Evolutionary conservation across 2,329 filamentous ascomycete species (phyloP), one percentile per base, ranked within the genome.

Genomic region (Pseudophaeomoniella oleicola): DNA sequence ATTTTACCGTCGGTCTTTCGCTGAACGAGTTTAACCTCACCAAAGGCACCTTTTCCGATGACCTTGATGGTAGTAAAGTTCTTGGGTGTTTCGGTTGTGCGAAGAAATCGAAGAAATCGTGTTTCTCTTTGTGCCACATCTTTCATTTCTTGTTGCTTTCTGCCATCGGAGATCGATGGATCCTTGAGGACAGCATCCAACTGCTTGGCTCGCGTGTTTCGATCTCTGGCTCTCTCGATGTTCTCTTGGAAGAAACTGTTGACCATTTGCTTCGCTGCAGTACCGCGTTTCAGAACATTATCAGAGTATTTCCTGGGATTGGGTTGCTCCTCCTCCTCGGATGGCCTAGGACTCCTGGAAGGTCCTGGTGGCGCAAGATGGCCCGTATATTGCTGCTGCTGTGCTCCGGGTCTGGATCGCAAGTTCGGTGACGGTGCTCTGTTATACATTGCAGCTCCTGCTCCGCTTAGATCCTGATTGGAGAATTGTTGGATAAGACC

Each of bases 61-160:
- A 96, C 88, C 69, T 96, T 96, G 60, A 96, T 72, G 1, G 88
- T 96, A 45, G 78, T 76, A 69, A 96, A 98, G 64, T 96, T 96
- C 48, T 88, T 78, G 9, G 88, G 86, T 59, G 80, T 81, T 57
- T 96, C 87, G 59, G 85, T 88, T 39, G 88, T 94, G 39, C 88
- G 78, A 51, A 96, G 67, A 67, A 96, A 94, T 29, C 88, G 84
- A 44, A 98, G 68, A 59, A 94, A 96, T 51, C 86, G 83, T 35
- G 83, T 85, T 59, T 96, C 88, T 50, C 87, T 85, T 51, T 82
- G 81, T 38, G 86, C 82, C 46, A 86, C 80, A 44, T 78, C 82
- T 44, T 82, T 80, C 66, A 82, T 84, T 51, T 93, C 82, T 58
- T 85, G 79, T 55, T 84, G 79, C 58, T 88, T 87, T 53, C 84